Percentiles rank a stretch among this genome's conserved stretches.
Conservation (phyloP, 306 rosid species). For the Astragalus glycyphyllos region DNA sequence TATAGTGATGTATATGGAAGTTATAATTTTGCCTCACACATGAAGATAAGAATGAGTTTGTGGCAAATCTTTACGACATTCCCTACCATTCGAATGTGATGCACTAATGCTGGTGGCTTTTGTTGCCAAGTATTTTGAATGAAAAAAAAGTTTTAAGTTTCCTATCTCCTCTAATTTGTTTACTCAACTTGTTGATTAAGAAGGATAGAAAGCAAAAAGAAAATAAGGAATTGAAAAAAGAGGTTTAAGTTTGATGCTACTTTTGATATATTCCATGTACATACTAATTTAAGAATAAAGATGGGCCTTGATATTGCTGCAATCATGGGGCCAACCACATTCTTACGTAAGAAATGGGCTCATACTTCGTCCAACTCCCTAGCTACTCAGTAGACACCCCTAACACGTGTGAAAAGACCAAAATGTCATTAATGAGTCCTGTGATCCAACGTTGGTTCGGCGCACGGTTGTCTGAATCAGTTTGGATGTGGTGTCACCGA, state of each 20-base stretch:
- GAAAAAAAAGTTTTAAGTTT: slow-evolving; percentile 8
- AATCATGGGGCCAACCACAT: background rate
- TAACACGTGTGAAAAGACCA: too few species aligned
- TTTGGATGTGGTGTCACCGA: too few species aligned
- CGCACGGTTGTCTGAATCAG: too few species aligned
- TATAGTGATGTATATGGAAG: slow-evolving; percentile 32
- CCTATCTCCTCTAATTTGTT: background rate
- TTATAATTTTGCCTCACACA: slow-evolving; percentile 47
- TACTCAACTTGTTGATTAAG: slow-evolving; percentile 10
- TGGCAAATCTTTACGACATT: slow-evolving; percentile 40
- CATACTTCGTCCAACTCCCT: too few species aligned
- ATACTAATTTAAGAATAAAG: background rate
- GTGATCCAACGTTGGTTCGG: too few species aligned
- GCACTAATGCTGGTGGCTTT: slow-evolving; percentile 39
- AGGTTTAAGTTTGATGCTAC: background rate
- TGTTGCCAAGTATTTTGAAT: background rate
- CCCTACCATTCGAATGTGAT: slow-evolving; percentile 38
- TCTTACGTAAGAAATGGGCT: background rate
- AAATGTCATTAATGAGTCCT: too few species aligned
- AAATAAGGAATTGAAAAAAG: background rate
- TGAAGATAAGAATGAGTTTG: slow-evolving; percentile 49
- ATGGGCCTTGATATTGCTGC: slow-evolving; percentile 26
- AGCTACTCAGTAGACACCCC: too few species aligned
- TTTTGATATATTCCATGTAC: background rate
- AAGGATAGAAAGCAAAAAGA: background rate